Percentiles rank a stretch among this genome's conserved stretches.
These are phyloP conservation scores for Pouteria glomerata DNA, from an alignment of 148 eudicot species.

Conservation along the genomic window DNA sequence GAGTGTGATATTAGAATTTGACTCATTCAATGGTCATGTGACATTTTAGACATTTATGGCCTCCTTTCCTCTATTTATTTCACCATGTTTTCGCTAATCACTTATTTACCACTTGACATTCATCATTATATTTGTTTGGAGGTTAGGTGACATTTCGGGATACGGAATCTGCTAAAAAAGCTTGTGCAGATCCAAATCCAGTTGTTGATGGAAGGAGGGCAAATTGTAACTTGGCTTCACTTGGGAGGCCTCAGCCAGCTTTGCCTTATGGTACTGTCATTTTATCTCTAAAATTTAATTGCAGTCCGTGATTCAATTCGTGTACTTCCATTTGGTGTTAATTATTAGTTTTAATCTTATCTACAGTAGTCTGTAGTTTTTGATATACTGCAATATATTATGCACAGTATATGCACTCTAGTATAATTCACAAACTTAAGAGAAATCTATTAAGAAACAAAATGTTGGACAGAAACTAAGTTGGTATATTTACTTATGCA, in stretches of 20 bases:
- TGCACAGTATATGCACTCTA: neutral
- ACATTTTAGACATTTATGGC: neutral
- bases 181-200: slow-evolving; percentile 39
- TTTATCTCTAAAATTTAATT: neutral
- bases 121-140: neutral
- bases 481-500: neutral
- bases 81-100: neutral
- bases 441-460: neutral
- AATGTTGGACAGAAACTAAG: neutral
- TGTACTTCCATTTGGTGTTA: neutral
- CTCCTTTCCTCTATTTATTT: neutral
- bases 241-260: slow-evolving; percentile 21
- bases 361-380: neutral
- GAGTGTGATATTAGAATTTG: too few relatives aligned
- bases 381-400: neutral
- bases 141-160: slow-evolving; percentile 39
- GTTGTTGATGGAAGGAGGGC: slow-evolving; percentile 45
- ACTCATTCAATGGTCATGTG: too few relatives aligned
- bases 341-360: neutral
- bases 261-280: slow-evolving; percentile 11
- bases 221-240: slow-evolving; percentile 45
- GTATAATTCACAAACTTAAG: neutral
- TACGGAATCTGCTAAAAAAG: slow-evolving; percentile 39
- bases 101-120: neutral
- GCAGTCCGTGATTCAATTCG: neutral